These are phyloP conservation scores for Sporothrix sp. DNA, from an alignment of 2,329 filamentous ascomycete genomes.

Conservation along the genomic window DNA sequence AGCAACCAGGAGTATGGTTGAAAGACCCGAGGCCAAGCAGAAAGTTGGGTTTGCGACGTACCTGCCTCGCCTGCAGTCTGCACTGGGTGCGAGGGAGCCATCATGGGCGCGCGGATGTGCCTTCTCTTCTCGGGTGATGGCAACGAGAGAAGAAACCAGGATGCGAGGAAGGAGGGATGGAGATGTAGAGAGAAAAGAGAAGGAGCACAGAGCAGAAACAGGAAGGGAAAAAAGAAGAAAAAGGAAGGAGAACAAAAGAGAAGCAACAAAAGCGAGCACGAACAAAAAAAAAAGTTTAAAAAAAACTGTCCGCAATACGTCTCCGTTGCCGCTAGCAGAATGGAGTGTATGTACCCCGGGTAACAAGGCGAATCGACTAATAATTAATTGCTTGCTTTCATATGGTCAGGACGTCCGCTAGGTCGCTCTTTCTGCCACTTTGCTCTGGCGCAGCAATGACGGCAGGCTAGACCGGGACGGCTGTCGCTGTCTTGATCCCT, in stretches of 20 bases:
- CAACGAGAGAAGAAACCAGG: not conserved
- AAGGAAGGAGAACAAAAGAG: not conserved
- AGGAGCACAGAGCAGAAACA: not conserved
- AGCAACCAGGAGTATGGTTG: no score
- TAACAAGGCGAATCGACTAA: conserved; percentile 9
- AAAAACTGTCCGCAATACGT: conserved; percentile 2
- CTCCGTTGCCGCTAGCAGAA: conserved; percentile 12
- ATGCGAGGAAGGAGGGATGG: not conserved
- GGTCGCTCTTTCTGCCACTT: conserved; percentile 8
- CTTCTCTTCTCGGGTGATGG: conserved; percentile 12
- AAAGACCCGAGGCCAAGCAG: no score
- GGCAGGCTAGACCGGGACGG: conserved; percentile 10
- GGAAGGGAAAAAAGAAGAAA: not conserved
- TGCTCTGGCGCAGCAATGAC: not conserved
- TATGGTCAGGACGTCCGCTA: conserved; percentile 6
- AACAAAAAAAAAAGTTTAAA: conserved; percentile 6
- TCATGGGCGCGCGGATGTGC: conserved; percentile 11
- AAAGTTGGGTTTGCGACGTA: conserved; percentile 11
- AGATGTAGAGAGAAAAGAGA: not conserved
- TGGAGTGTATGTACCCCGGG: conserved; percentile 8
- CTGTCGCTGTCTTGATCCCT: conserved; percentile 11
- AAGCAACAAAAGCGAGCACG: conserved; percentile 3
- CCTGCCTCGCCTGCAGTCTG: conserved; percentile 20
- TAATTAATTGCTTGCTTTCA: conserved; percentile 10
- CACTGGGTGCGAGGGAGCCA: conserved; percentile 17